Base-by-base conservation (phyloP, 148 eudicot genomes). In the Fagopyrum esculentum region DNA sequence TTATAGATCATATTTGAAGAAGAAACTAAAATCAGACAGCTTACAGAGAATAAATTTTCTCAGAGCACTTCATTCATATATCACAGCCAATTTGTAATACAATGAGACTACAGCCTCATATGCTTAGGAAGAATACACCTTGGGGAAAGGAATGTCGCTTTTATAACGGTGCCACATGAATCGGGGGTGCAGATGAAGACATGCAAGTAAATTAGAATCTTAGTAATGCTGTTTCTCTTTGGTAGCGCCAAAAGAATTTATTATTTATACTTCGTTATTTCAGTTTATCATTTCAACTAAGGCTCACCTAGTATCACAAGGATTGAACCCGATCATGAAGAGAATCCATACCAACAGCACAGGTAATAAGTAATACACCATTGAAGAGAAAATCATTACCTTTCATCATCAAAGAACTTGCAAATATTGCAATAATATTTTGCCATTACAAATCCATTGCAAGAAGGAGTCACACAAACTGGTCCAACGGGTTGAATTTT, bases 361-460 rank as follows among this genome's bases (percentile, higher is more conserved):
- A 47, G 51, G 43, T n/a, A 8, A n/a, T 2, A 71, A 16, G 51
- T 45, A 75, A 49, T 1, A 11, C 47, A 46, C 44, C 29, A 11
- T 46, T 68, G 1, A 50, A 40, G 30, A 13, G 57, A 51, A 71
- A 45, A 61, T 2, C 22, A 71, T 77, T 77, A 91, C 98, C 98
- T 86, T 81, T 93, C 98, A 75, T 93, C 97, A 76, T 93, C 98
- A 74, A 93, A 93, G 81, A 93, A 91, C 80, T 93, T 93, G 89
- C 98, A 93, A 63, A 90, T 88, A 73, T 82, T 87, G 79, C 98
- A 93, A 73, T 89, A 89, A 84, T 93, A 89, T 74, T 91, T 88
- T 43, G 98, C 89, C 98, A 93, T 91, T 13, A 76, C 66, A 29
- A 91, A 86, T 71, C 85, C 91, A 77, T 88, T 83, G 83, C 98